Evolutionary conservation across 768 basidiomycete species (phyloP).

Genomic region (Suillus placidus): DNA sequence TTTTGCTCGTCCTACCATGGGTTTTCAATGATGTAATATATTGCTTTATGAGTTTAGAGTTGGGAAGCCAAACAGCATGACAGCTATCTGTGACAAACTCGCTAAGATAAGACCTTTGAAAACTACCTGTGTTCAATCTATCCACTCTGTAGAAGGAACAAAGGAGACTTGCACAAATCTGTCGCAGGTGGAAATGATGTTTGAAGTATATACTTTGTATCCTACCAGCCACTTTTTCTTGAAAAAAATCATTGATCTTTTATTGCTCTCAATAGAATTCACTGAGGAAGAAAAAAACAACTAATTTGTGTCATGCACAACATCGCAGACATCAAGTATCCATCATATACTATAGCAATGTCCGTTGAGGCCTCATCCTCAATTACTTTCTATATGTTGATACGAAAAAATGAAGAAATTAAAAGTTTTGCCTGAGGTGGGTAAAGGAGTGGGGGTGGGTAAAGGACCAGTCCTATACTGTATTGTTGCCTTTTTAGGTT

Average conservation of each 20-base stretch:
- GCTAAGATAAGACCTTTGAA: neutral
- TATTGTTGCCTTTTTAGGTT: no score
- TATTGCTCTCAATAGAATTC: neutral
- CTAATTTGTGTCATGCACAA: neutral
- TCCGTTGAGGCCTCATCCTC: neutral
- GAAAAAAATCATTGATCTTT: neutral
- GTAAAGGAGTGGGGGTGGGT: neutral
- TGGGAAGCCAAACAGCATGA: neutral
- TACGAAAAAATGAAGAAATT: neutral
- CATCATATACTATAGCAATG: neutral
- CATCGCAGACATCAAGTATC: neutral
- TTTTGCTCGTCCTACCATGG: slow-evolving; percentile 15
- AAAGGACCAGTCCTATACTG: neutral
- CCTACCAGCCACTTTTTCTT: neutral
- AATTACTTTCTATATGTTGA: neutral
- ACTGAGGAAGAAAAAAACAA: neutral
- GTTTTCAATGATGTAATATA: no score
- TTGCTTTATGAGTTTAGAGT: no score
- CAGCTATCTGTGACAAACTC: neutral
- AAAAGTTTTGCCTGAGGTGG: neutral
- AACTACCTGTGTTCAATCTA: neutral
- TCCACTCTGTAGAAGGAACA: neutral
- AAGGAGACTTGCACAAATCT: neutral
- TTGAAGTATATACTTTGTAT: neutral
- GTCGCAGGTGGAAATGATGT: neutral